phyloP scores from a whole-genome alignment of 139 green algal species.

The Choricystis sp. region DNA sequence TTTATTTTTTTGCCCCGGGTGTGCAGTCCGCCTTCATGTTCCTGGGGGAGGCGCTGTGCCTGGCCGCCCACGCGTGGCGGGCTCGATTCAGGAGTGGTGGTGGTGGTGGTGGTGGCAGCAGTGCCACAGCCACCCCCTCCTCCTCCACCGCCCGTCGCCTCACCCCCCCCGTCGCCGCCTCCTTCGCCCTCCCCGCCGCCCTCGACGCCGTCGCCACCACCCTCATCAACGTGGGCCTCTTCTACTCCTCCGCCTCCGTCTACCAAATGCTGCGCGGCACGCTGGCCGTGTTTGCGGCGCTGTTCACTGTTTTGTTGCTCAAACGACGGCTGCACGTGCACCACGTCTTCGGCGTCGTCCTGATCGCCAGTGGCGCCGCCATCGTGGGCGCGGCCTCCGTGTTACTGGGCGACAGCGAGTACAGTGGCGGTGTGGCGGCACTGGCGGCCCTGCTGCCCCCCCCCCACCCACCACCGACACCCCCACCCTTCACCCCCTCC shows the following conservation, averaged over 20 bases:
- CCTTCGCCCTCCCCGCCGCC: slow-evolving; percentile 50
- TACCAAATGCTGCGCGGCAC: slow-evolving; percentile 84
- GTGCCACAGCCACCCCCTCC: neutral
- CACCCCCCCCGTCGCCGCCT: slow-evolving; percentile 13
- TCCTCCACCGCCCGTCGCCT: too few species aligned
- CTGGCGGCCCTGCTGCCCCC: neutral
- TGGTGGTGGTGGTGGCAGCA: neutral
- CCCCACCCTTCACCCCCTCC: neutral
- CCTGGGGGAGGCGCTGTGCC: slow-evolving; percentile 52
- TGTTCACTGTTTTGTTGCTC: slow-evolving; percentile 62
- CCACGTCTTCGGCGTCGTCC: slow-evolving; percentile 63
- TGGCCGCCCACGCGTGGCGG: too few species aligned
- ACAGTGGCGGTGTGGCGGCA: slow-evolving; percentile 1
- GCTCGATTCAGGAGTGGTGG: too few species aligned
- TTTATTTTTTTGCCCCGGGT: slow-evolving; percentile 54
- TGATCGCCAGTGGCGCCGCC: slow-evolving; percentile 59
- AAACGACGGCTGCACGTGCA: slow-evolving; percentile 47
- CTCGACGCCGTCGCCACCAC: slow-evolving; percentile 64
- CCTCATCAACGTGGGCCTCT: slow-evolving; percentile 69
- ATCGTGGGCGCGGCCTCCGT: slow-evolving; percentile 57
- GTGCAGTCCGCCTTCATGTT: slow-evolving; percentile 68
- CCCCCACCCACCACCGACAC: neutral
- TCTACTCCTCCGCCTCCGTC: slow-evolving; percentile 59
- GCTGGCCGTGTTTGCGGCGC: slow-evolving; percentile 64
- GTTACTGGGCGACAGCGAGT: too few species aligned